These are phyloP conservation scores for Ophiostoma tasmaniense DNA, from an alignment of 2,329 filamentous ascomycete species.

Conservation along the genomic window DNA sequence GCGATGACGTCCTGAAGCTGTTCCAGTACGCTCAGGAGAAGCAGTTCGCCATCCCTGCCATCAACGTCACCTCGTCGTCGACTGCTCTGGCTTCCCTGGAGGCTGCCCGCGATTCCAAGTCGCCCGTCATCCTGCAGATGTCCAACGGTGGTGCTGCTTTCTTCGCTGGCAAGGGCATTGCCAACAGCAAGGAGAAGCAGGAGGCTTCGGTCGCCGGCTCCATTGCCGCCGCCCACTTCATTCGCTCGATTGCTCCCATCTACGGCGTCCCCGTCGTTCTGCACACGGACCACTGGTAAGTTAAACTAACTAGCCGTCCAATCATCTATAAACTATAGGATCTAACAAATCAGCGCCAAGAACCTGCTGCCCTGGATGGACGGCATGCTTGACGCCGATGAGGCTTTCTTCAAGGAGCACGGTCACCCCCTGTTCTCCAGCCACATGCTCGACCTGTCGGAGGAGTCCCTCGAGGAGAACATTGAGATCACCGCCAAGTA, in stretches of 20 bases:
- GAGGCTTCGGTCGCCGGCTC: conserved; percentile 80
- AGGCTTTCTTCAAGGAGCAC: conserved; percentile 88
- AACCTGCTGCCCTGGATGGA: conserved; percentile 98
- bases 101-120: conserved; percentile 85
- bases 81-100: conserved; percentile 57
- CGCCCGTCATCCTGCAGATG: conserved; percentile 86
- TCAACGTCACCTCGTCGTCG: conserved; percentile 91
- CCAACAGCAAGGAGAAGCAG: conserved; percentile 79
- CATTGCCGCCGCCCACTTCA: conserved; percentile 86
- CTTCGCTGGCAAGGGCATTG: conserved; percentile 84
- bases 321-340: not conserved
- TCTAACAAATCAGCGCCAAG: conserved; percentile 64
- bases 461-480: conserved; percentile 86
- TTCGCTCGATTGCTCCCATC: conserved; percentile 73
- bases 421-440: conserved; percentile 82
- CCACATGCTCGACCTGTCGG: conserved; percentile 98
- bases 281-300: conserved; percentile 73
- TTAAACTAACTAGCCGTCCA: not conserved
- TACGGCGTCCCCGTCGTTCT: conserved; percentile 90
- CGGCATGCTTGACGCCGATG: conserved; percentile 89
- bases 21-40: conserved; percentile 88
- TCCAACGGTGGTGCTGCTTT: conserved; percentile 90
- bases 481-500: conserved; percentile 86
- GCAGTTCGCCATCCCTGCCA: conserved; percentile 79
- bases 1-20: conserved; percentile 51